A percentile compares a stretch with the other conserved stretches of the same genome.
phyloP scores from a whole-genome alignment of 306 rosid genomes.

The Trifolium subterraneum region DNA sequence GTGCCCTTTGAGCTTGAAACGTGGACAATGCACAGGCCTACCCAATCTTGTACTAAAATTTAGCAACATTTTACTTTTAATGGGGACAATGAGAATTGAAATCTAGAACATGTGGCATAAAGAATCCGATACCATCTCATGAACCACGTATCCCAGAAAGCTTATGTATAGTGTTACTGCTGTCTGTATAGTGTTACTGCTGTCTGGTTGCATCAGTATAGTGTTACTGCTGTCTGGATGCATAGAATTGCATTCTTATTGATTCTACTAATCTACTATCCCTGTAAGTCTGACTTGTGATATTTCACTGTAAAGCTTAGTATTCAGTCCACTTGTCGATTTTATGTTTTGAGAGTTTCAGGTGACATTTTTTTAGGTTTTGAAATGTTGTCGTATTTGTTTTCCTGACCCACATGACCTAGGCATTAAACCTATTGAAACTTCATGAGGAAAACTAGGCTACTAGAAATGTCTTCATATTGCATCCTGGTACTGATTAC shows the following conservation, averaged over 20 bases:
- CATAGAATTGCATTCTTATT: background rate
- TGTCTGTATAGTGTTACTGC: too few relatives aligned
- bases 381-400: background rate
- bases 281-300: background rate
- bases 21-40: too few relatives aligned
- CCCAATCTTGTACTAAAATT: too few relatives aligned
- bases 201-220: conserved; percentile 19
- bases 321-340: conserved; percentile 5
- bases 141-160: background rate
- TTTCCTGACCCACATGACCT: background rate
- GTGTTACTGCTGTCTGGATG: background rate
- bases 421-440: background rate
- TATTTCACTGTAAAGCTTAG: background rate
- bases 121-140: background rate
- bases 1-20: background rate
- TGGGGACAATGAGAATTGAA: background rate
- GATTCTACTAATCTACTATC: conserved; percentile 11
- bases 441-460: conserved; percentile 8
- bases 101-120: background rate
- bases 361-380: background rate
- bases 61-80: too few relatives aligned
- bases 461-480: background rate
- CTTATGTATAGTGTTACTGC: too few relatives aligned
- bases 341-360: conserved; percentile 5
- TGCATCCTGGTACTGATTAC: conserved; percentile 8